These are phyloP conservation scores for Abrus pulchellus DNA, from an alignment of 306 rosid species.

Conservation along the genomic window DNA sequence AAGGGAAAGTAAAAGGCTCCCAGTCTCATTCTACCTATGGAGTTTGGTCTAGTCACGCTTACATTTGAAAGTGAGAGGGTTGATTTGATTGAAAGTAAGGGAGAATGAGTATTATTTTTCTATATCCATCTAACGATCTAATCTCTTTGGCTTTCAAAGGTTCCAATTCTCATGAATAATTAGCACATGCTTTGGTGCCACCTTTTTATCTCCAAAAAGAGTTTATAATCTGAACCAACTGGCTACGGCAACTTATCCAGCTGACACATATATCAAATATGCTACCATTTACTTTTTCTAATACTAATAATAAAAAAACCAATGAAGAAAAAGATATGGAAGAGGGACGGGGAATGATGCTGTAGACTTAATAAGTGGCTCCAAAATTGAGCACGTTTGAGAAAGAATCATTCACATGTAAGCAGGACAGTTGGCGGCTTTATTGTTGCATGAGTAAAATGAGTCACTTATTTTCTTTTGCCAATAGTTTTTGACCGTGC, in stretches of 20 bases:
- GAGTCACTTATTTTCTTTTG: slow-evolving; percentile 24
- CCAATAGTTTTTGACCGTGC: slow-evolving; percentile 41
- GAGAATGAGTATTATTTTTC: slow-evolving; percentile 50
- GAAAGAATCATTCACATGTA: slow-evolving; percentile 44
- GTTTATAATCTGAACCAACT: slow-evolving; percentile 33
- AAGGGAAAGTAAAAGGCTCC: slow-evolving; percentile 45
- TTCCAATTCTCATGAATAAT: slow-evolving; percentile 57
- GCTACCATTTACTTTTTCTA: not conserved
- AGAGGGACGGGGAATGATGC: not conserved
- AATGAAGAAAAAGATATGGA: not conserved
- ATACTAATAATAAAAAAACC: not conserved
- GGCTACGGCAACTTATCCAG: slow-evolving; percentile 30
- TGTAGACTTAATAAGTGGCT: slow-evolving; percentile 47
- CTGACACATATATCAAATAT: slow-evolving; percentile 34
- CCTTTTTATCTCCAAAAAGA: slow-evolving; percentile 19
- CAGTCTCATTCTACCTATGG: slow-evolving; percentile 32
- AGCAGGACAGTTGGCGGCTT: slow-evolving; percentile 35
- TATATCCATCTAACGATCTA: slow-evolving; percentile 49
- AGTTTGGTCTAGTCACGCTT: slow-evolving; percentile 71
- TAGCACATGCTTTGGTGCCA: slow-evolving; percentile 48
- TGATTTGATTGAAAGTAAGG: slow-evolving; percentile 55
- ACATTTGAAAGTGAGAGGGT: slow-evolving; percentile 52
- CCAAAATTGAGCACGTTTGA: slow-evolving; percentile 46
- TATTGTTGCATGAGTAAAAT: slow-evolving; percentile 36
- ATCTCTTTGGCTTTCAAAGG: slow-evolving; percentile 42